phyloP scores from a whole-genome alignment of 108 stramenopile species.

The Nannochloropsis oceanica region DNA sequence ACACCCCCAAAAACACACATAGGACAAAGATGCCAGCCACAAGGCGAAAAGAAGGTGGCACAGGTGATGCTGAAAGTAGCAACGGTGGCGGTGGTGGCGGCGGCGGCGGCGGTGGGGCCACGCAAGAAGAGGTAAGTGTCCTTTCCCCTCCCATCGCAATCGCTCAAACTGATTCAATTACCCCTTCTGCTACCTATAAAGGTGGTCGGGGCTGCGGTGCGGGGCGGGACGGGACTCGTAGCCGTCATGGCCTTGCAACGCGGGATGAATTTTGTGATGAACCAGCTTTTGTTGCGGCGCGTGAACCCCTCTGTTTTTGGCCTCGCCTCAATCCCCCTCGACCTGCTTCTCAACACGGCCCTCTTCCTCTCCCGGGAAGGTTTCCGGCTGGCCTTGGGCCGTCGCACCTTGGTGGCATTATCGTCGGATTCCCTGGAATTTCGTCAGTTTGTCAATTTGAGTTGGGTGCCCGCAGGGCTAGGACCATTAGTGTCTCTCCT shows the following conservation, averaged over 20 bases:
- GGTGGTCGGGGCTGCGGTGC: not conserved
- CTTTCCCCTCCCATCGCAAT: not conserved
- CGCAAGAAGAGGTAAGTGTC: not conserved
- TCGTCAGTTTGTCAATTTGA: slow-evolving; percentile 14
- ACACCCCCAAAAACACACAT: too few species aligned
- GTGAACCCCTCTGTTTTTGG: not conserved
- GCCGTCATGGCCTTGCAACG: not conserved
- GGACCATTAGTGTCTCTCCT: not conserved
- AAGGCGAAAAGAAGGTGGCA: not conserved
- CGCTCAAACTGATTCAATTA: not conserved
- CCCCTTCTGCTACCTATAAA: not conserved
- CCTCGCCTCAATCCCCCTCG: slow-evolving; percentile 21
- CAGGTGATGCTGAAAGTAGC: not conserved
- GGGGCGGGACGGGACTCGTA: not conserved
- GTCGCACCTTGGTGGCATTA: not conserved
- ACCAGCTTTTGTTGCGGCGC: not conserved
- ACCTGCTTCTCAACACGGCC: slow-evolving; percentile 31
- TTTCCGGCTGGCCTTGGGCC: slow-evolving; percentile 26
- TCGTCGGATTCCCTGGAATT: not conserved
- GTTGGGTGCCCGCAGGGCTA: slow-evolving; percentile 12
- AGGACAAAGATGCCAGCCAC: not conserved
- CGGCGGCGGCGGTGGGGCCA: not conserved
- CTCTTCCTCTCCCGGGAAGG: slow-evolving; percentile 36
- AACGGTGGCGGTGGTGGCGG: not conserved
- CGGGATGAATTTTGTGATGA: not conserved